Evolutionary conservation across 805 yeast genomes (phyloP).

Genomic region (Priceomyces haplophilus): DNA sequence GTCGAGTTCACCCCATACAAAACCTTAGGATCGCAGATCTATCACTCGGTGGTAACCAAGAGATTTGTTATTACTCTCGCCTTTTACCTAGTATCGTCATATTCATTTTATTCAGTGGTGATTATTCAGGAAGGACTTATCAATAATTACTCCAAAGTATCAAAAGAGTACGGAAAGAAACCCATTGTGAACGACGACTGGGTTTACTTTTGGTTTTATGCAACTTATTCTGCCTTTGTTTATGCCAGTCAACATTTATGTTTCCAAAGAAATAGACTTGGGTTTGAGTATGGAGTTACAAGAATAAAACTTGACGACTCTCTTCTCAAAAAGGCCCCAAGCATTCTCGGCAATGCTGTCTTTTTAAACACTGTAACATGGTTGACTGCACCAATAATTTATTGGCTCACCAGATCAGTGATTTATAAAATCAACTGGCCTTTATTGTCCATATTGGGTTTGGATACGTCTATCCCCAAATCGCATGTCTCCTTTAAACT

Average conservation of each 20-base stretch:
- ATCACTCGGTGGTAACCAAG: conserved; percentile 17
- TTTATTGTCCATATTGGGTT: conserved; percentile 26
- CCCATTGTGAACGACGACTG: conserved; percentile 42
- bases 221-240: conserved; percentile 36
- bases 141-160: conserved; percentile 27
- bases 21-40: conserved; percentile 32
- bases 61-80: conserved; percentile 15
- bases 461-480: conserved; percentile 43
- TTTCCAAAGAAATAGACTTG: conserved; percentile 54
- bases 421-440: conserved; percentile 38
- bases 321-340: conserved; percentile 23
- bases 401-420: conserved; percentile 37
- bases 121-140: conserved; percentile 26
- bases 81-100: conserved; percentile 23
- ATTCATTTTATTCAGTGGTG: conserved; percentile 21
- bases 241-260: conserved; percentile 52
- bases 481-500: conserved; percentile 29
- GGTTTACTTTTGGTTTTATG: conserved; percentile 50
- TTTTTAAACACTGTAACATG: conserved; percentile 27
- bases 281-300: conserved; percentile 42
- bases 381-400: conserved; percentile 36
- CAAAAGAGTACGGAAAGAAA: conserved; percentile 37
- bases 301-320: conserved; percentile 38
- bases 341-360: conserved; percentile 37
- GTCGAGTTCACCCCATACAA: conserved; percentile 32